Percentiles rank a stretch among this genome's conserved stretches.
Conservation (phyloP, 2,329 filamentous ascomycete genomes). For the Fusarium floridanum region DNA sequence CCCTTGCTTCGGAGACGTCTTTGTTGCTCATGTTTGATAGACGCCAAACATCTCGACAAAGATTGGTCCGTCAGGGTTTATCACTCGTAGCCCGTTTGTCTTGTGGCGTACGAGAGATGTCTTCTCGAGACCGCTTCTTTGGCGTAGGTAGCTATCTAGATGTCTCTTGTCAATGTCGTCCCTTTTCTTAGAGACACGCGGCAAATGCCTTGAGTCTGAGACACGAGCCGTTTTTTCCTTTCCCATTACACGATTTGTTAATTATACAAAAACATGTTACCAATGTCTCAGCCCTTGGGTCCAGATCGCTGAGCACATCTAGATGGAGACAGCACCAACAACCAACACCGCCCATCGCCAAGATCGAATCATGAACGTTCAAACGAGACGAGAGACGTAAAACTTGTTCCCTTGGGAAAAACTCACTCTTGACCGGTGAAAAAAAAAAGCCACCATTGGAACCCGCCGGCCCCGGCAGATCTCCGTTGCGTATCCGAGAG, state of each 20-base stretch:
- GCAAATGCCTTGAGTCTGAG: conserved; percentile 16
- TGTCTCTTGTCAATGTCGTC: conserved; percentile 20
- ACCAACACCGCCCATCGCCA: background rate
- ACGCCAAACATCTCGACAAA: conserved; percentile 26
- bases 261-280: conserved; percentile 12
- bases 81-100: conserved; percentile 34
- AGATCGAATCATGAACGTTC: background rate
- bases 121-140: background rate
- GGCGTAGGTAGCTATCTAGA: background rate
- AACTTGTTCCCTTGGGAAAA: background rate
- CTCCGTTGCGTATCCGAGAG: conserved; percentile 17
- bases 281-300: conserved; percentile 6
- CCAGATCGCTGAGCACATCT: background rate
- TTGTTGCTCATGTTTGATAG: conserved; percentile 25
- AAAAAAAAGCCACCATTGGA: background rate
- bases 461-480: conserved; percentile 1
- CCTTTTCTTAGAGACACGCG: conserved; percentile 1
- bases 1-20: conserved; percentile 29
- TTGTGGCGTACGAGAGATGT: conserved; percentile 31
- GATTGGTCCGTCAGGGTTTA: conserved; percentile 21
- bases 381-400: background rate
- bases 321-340: background rate
- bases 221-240: conserved; percentile 14
- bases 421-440: background rate
- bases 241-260: background rate